Base-by-base conservation (phyloP, 2,329 filamentous ascomycete genomes). In the Aspergillus fumigatus region DNA sequence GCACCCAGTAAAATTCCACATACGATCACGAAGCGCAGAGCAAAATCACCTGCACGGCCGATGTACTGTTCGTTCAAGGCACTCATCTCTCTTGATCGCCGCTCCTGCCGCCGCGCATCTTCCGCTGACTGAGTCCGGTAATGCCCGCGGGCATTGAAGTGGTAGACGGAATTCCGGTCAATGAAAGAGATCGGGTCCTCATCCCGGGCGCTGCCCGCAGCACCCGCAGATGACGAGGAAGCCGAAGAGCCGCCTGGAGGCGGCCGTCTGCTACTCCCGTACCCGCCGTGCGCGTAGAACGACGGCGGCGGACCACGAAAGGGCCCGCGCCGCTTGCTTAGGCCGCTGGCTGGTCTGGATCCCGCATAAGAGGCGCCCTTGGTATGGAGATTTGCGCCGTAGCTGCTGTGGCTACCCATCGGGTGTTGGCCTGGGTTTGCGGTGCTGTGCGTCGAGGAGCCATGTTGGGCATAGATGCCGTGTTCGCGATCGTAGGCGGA, bases 261-360 rank as follows among this genome's bases (percentile, higher is more conserved):
- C 14, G 60, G 49, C 23, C 45, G 40, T 50, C 48, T 52, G 26
- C 52, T 77, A 54, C 50, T 72, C 50, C 89, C 90, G 82, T 91
- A 95, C 3, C 89, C 90, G 4, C 91, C 92, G 59, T 82, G 86
- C 19, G 87, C 83, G 74, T 91, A 97, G 77, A 97, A 97, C 61
- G 86, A 90, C 0, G 93, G 92, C 51, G 94, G 92, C 3, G 94
- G 93, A 0, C 93, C 93, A 21, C 84, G 84, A 73, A 95, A 97
- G 4, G 87, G 81, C 2, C 86, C 84, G 2, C 90, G 81, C 25
- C 93, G 84, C 43, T 88, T 84, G 70, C 87, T 92, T 32, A 99
- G 78, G 0, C 94, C 94, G 1, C 85, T 90, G 0, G 94, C 86
- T 0, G 92, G 86, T 0, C 94, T 84, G 1, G 88, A 77, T 1